phyloP scores from a whole-genome alignment of 164 flowering plant species.

The Liriodendron chinense region DNA sequence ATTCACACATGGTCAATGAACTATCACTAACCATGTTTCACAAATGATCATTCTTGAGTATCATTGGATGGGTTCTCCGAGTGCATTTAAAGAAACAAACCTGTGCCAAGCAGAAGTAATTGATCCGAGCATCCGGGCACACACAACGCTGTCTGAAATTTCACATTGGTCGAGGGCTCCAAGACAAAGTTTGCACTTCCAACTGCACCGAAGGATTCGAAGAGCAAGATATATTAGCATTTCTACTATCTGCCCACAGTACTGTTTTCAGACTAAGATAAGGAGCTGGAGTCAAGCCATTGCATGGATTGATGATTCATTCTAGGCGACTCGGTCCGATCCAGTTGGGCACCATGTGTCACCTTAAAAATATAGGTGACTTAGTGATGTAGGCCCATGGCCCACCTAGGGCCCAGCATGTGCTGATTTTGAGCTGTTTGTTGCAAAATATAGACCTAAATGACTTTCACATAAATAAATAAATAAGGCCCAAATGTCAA shows the following conservation, averaged over 20 bases:
- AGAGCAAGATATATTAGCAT: neutral
- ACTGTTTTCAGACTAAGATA: neutral
- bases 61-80: too few species aligned
- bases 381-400: too few species aligned
- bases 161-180: conserved; percentile 72
- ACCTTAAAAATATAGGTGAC: too few species aligned
- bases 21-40: neutral
- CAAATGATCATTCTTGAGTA: neutral
- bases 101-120: conserved; percentile 73
- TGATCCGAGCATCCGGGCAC: conserved; percentile 68
- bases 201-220: conserved; percentile 28
- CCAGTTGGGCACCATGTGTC: too few species aligned
- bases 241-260: neutral
- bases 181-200: conserved; percentile 41
- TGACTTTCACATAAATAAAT: too few species aligned
- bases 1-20: neutral
- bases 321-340: too few species aligned
- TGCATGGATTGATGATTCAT: too few species aligned
- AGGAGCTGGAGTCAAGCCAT: neutral
- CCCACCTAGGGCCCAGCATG: too few species aligned
- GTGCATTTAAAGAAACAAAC: conserved; percentile 31
- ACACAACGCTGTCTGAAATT: conserved; percentile 52
- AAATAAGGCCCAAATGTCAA: too few species aligned
- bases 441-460: too few species aligned
- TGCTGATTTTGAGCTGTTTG: too few species aligned